phyloP scores from a whole-genome alignment of 164 flowering plant genomes.

The Tetracentron sinense region DNA sequence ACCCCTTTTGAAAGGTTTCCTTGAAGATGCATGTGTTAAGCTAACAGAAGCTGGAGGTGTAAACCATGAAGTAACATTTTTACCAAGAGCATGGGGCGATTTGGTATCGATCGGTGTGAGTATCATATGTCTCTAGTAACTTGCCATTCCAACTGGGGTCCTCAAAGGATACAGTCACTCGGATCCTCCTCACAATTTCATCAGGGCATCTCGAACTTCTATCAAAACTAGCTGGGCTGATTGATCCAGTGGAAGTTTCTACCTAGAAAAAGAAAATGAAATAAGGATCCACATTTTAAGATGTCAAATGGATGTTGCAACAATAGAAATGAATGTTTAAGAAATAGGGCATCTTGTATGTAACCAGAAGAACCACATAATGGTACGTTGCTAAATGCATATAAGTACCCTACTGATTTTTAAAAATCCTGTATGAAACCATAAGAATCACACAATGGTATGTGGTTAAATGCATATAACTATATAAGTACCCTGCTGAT shows the following conservation, averaged over 20 bases:
- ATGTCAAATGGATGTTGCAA: neutral
- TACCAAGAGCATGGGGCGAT: conserved; percentile 85
- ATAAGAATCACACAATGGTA: no score
- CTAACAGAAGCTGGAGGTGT: neutral
- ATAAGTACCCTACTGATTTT: no score
- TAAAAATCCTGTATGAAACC: no score
- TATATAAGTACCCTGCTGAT: no score
- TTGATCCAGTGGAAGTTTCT: conserved; percentile 57
- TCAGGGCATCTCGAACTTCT: conserved; percentile 80
- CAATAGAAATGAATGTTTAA: neutral
- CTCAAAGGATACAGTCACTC: conserved; percentile 51
- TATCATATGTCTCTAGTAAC: conserved; percentile 81
- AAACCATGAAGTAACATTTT: conserved; percentile 4
- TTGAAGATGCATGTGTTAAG: neutral
- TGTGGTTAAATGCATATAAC: no score
- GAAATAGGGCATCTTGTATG: no score
- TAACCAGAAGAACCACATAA: no score
- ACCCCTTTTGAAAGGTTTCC: neutral
- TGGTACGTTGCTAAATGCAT: no score
- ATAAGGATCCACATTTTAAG: neutral
- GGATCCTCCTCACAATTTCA: conserved; percentile 72
- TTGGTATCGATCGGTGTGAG: conserved; percentile 47
- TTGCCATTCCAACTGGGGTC: conserved; percentile 68
- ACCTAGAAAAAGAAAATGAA: conserved; percentile 37
- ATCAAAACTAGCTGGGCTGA: conserved; percentile 71